Evolutionary conservation across 1,139 yeast species (phyloP), one percentile per base, ranked within the genome.

Genomic region (Meyerozyma athensensis): DNA sequence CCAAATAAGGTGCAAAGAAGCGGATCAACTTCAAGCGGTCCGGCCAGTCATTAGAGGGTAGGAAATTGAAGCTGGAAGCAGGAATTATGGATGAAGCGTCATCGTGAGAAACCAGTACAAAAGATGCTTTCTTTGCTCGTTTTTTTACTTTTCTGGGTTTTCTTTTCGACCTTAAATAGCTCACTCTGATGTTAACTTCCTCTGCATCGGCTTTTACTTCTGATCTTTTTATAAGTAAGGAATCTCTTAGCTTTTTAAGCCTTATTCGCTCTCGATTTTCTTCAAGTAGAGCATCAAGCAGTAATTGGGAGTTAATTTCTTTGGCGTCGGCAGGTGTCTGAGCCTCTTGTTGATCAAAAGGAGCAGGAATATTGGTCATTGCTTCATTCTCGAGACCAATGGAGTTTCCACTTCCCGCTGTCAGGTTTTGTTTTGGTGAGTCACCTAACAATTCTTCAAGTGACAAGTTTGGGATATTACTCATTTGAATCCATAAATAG

Each of bases 21-120:
- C 48, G 54, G 12, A 63, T 50, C 37, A 54, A 45, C 12, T 47
- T 40, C 16, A 65, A 42, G 14, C 75, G 48, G 26, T 54, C 49
- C 8, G 42, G 34, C 72, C 73, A 67, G 39, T 67, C 57, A 5
- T 48, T 44, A 1, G 72, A 60, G 1, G 74, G 74, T 7, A 58
- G 52, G 1, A 67, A 72, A 39, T 61, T 54, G 33, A 68, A 45
- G 26, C 56, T 50, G 4, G 28, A 24, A 4, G 28, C 7, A 7
- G 28, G 28, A 3, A 24, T 24, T 7, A 24, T 24, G 18, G 28
- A 13, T n/a, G n/a, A n/a, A n/a, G n/a, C n/a, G n/a, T n/a, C n/a
- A n/a, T n/a, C n/a, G n/a, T n/a, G n/a, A n/a, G n/a, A n/a, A n/a
- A n/a, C n/a, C n/a, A n/a, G n/a, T n/a, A n/a, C n/a, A n/a, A n/a